Conservation (phyloP, 257 asterid genomes). For the Lithospermum erythrorhizon region DNA sequence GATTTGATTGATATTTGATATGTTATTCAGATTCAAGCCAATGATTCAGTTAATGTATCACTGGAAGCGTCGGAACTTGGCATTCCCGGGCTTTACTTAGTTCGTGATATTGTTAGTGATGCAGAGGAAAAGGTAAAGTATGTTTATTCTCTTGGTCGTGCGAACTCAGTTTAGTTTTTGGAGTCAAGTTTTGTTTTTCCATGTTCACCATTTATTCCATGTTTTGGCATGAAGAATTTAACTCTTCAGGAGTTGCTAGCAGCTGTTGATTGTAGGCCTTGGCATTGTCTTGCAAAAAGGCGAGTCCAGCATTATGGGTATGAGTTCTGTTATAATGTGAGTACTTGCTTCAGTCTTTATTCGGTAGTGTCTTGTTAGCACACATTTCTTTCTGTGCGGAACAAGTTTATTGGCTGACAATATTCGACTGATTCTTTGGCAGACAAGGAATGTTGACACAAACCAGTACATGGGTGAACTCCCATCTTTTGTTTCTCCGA, state of each 20-base stretch:
- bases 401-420: neutral
- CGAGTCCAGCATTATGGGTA: slow-evolving; percentile 93
- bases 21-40: slow-evolving; percentile 28
- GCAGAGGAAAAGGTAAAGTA: slow-evolving; percentile 78
- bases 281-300: slow-evolving; percentile 89
- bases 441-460: slow-evolving; percentile 86
- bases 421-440: slow-evolving; percentile 14
- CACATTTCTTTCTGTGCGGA: neutral
- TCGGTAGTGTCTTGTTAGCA: neutral
- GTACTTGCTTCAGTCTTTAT: slow-evolving; percentile 10
- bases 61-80: slow-evolving; percentile 57
- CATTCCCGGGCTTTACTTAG: slow-evolving; percentile 71
- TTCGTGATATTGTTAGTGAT: slow-evolving; percentile 56
- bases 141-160: slow-evolving; percentile 2
- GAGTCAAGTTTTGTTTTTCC: neutral
- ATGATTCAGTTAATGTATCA: slow-evolving; percentile 44
- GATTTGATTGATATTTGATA: slow-evolving; percentile 4
- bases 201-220: neutral
- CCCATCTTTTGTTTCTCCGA: slow-evolving; percentile 58
- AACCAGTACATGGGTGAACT: slow-evolving; percentile 70
- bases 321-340: slow-evolving; percentile 74
- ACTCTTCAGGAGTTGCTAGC: slow-evolving; percentile 62
- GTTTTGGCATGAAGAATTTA: neutral
- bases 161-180: neutral
- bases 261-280: slow-evolving; percentile 61